A percentile compares a stretch with the other conserved stretches of the same genome.
phyloP scores from a whole-genome alignment of 306 rosid species.

The Quercus engelmannii region DNA sequence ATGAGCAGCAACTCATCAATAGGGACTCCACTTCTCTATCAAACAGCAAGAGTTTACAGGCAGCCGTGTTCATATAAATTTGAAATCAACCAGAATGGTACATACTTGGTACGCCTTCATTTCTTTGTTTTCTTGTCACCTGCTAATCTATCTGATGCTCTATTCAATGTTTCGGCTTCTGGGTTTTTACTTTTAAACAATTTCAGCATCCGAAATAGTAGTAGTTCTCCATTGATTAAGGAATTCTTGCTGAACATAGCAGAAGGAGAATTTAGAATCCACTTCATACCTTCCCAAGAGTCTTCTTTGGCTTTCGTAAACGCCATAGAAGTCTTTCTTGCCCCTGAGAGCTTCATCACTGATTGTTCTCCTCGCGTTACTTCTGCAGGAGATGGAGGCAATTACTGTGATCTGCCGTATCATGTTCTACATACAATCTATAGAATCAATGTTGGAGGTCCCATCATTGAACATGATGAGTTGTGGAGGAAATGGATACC shows the following conservation, averaged over 20 bases:
- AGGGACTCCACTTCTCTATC: conserved; percentile 6
- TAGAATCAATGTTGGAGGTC: too few relatives aligned
- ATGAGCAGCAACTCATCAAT: background rate
- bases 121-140: conserved; percentile 34
- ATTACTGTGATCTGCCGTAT: accelerated
- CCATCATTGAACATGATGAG: too few relatives aligned
- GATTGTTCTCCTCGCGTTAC: too few relatives aligned
- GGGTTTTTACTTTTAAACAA: conserved; percentile 16
- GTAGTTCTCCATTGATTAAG: conserved; percentile 7
- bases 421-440: too few relatives aligned
- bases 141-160: conserved; percentile 24
- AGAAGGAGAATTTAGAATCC: background rate
- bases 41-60: conserved; percentile 26
- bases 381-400: too few relatives aligned
- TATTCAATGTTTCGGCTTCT: conserved; percentile 35
- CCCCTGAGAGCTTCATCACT: conserved; percentile 6
- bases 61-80: conserved; percentile 4
- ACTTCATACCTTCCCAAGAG: conserved; percentile 21
- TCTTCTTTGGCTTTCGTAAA: conserved; percentile 38
- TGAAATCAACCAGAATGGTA: background rate
- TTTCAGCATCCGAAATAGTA: background rate
- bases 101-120: conserved; percentile 48
- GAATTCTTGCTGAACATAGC: conserved; percentile 27
- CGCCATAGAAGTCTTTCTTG: conserved; percentile 44
- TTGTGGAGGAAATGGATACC: too few relatives aligned